A percentile compares a stretch with the other conserved stretches of the same genome.
These are phyloP conservation scores for Chytriomyces confervae DNA, from an alignment of 192 early-diverging fungal genomes.

Conservation along the genomic window DNA sequence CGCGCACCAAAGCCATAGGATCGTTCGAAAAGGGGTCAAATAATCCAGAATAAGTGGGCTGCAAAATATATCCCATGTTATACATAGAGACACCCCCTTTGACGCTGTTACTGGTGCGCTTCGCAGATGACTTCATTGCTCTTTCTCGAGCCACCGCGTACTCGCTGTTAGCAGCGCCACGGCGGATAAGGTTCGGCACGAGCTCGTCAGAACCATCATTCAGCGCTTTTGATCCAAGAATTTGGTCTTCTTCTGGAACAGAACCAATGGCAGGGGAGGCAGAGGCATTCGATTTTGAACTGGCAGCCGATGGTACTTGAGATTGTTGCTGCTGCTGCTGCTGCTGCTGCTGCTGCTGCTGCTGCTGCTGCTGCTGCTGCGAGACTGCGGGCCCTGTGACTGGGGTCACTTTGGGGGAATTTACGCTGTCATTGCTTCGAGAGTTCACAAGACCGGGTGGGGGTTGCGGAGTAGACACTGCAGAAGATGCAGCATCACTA, in stretches of 20 bases:
- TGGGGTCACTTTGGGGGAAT: not conserved
- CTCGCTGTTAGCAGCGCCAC: constrained; percentile 12
- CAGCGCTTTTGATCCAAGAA: constrained; percentile 52
- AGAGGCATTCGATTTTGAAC: not conserved
- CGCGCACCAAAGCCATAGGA: constrained; percentile 35
- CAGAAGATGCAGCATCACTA: not conserved
- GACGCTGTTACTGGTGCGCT: not conserved
- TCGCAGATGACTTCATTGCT: not conserved
- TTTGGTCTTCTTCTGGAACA: constrained; percentile 38
- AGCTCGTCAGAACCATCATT: constrained; percentile 37
- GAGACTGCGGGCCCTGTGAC: not conserved
- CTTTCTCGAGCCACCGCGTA: constrained; percentile 17
- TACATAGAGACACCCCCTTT: constrained; percentile 29
- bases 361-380: not conserved
- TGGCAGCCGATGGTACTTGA: not conserved
- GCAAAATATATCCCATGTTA: constrained; percentile 48
- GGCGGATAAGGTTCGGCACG: constrained; percentile 26
- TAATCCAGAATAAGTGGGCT: constrained; percentile 56
- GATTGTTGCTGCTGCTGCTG: not conserved
- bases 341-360: not conserved
- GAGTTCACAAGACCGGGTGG: constrained; percentile 22
- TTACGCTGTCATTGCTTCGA: not conserved
- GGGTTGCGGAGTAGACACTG: not conserved
- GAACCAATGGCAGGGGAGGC: constrained; percentile 10
- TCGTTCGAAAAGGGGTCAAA: constrained; percentile 60